phyloP scores from a whole-genome alignment of 169 alveolate species.

The Blepharisma undulans region DNA sequence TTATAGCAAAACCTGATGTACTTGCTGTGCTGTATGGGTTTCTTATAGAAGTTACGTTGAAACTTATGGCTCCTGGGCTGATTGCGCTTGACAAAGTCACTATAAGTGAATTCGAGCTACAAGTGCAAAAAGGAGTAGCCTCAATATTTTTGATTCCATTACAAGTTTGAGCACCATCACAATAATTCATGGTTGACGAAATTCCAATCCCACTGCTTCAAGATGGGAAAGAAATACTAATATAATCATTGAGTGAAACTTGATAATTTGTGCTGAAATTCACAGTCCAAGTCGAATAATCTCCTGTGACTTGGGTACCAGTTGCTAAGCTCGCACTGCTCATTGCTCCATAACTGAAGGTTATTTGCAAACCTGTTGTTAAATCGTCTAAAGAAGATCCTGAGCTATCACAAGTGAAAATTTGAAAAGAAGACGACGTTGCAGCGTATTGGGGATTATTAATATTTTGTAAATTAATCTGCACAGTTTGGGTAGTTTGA shows the following conservation, averaged over 20 bases:
- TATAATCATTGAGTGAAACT: neutral
- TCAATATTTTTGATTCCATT: neutral
- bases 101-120: neutral
- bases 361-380: neutral
- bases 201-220: neutral
- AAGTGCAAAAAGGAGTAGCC: neutral
- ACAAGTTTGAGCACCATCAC: conserved; percentile 7
- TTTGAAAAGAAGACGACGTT: conserved; percentile 8
- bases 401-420: neutral
- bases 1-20: neutral
- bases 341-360: neutral
- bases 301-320: neutral
- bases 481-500: neutral
- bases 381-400: neutral
- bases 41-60: neutral
- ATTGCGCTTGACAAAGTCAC: neutral
- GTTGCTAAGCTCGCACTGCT: neutral
- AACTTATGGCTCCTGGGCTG: neutral
- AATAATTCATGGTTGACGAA: neutral
- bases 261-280: neutral
- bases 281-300: conserved; percentile 4
- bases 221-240: neutral
- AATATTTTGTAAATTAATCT: neutral
- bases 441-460: neutral
- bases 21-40: conserved; percentile 25